A percentile compares a stretch with the other conserved stretches of the same genome.
These are phyloP conservation scores for Eragrostis tef DNA, from an alignment of 202 grass and related monocot species.

Conservation along the genomic window DNA sequence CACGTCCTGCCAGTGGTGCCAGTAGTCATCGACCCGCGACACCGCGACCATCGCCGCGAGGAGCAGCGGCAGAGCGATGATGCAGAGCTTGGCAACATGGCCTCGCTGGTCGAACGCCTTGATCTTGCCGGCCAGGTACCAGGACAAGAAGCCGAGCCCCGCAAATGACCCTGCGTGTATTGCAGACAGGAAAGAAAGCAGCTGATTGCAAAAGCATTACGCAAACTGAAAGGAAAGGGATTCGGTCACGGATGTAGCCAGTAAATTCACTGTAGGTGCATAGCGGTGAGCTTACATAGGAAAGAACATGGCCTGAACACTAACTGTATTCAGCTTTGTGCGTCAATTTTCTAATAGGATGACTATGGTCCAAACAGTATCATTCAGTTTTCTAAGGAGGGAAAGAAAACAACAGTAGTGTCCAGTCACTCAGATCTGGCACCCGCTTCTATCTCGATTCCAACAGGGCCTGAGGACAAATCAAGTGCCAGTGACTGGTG, in stretches of 20 bases:
- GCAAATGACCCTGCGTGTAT: conserved; percentile 48
- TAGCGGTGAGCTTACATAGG: too few species aligned
- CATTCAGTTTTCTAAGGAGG: background rate
- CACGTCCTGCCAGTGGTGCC: conserved; percentile 64
- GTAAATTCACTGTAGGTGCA: too few species aligned
- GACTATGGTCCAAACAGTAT: background rate
- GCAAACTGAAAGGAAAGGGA: background rate
- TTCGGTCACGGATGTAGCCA: background rate
- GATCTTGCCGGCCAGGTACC: conserved; percentile 55
- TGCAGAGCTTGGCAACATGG: conserved; percentile 54
- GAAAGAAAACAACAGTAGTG: background rate
- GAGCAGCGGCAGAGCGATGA: conserved; percentile 50
- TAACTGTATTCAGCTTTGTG: background rate
- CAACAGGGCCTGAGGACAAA: conserved; percentile 5
- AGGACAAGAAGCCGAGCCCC: conserved; percentile 51
- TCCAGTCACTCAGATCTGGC: conserved; percentile 1
- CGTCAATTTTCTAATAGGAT: background rate
- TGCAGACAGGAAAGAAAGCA: background rate
- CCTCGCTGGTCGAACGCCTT: conserved; percentile 46
- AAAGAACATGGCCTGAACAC: background rate
- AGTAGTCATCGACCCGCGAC: conserved; percentile 57
- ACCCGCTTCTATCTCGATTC: conserved; percentile 22
- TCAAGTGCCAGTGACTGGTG: conserved; percentile 20
- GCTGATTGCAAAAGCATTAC: background rate
- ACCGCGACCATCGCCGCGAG: conserved; percentile 37